Evolutionary conservation across 2,329 filamentous ascomycete genomes (phyloP).

Genomic region (Pseudogymnoascus sp.): DNA sequence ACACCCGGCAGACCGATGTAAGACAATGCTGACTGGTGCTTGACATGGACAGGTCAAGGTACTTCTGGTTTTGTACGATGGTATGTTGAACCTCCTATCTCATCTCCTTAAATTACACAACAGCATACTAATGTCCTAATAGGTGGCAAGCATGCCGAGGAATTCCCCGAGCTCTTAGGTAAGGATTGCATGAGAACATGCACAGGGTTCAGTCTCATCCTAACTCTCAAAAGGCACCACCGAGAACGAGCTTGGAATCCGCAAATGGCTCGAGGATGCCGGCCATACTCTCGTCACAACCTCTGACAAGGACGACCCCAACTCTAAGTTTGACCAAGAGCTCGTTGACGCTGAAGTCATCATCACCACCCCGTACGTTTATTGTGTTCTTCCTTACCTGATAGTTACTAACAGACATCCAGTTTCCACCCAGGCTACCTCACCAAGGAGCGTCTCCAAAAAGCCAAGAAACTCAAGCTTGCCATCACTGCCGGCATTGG

Average conservation of each 20-base stretch:
- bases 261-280: conserved; percentile 95
- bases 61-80: conserved; percentile 89
- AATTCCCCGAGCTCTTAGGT: conserved; percentile 60
- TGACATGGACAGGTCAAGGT: conserved; percentile 69
- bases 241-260: conserved; percentile 94
- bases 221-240: conserved; percentile 65
- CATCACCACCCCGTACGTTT: conserved; percentile 85
- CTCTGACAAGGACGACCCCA: conserved; percentile 91
- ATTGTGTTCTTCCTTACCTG: conserved; percentile 7
- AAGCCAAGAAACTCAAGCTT: conserved; percentile 98
- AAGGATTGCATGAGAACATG: background rate
- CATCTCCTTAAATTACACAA: conserved; percentile 4
- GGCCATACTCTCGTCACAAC: conserved; percentile 96
- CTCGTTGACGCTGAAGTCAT: conserved; percentile 96
- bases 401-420: conserved; percentile 5
- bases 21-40: conserved; percentile 27
- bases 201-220: background rate
- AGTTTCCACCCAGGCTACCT: conserved; percentile 97
- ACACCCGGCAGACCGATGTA: conserved; percentile 5
- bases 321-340: conserved; percentile 91
- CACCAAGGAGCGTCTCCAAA: conserved; percentile 88
- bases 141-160: conserved; percentile 75
- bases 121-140: conserved; percentile 22
- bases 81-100: conserved; percentile 34
- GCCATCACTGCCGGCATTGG: conserved; percentile 96